Base-by-base conservation (phyloP, 2,329 filamentous ascomycete species). In the Zasmidium citrigriseum region DNA sequence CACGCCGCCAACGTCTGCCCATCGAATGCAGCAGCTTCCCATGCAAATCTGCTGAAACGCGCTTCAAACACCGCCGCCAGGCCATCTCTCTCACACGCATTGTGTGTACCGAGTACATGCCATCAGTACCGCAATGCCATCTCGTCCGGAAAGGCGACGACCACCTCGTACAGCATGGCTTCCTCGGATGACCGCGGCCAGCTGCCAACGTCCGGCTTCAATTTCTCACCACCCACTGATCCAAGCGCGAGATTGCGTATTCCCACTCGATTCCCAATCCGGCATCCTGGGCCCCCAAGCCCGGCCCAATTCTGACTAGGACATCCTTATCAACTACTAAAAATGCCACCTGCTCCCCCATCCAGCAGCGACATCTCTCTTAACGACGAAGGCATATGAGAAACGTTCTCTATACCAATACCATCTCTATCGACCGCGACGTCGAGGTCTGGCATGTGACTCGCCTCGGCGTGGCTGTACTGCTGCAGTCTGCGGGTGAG, bases 231-330 rank as follows among this genome's bases (percentile, higher is more conserved):
- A n/a, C n/a, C n/a, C n/a, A n/a, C n/a, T n/a, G n/a, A n/a, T 46
- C 21, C 46, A 23, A 48, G 46, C 46, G n/a, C 21, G 46, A 48
- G 46, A 48, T 48, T 23, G 46, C 46, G 46, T 48, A 23, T 23
- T 10, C 46, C 23, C 14, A 12, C 16, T 25, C 47, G 47, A 25
- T 49, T 24, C 47, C 47, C 47, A 49, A 49, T 25, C 11, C 22
- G 24, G 47, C 47, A 25, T 27, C 21, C 47, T 49, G 10, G 47
- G n/a, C 47, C 21, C 45, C 25, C 47, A 7, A 10, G 7, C 21
- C 24, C 47, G n/a, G 5, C 47, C 23, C n/a, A 23, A 5, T 27
- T 4, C 22, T 25, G 46, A 48, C 18, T 21, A 22, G 27, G 27
- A 29, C 27, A 29, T 29, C 27, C 14, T 34, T 34, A 14, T 34